Evolutionary conservation across 768 basidiomycete species (phyloP), one percentile per base, ranked within the genome.

Genomic region (Hygrophoropsis aurantiaca): DNA sequence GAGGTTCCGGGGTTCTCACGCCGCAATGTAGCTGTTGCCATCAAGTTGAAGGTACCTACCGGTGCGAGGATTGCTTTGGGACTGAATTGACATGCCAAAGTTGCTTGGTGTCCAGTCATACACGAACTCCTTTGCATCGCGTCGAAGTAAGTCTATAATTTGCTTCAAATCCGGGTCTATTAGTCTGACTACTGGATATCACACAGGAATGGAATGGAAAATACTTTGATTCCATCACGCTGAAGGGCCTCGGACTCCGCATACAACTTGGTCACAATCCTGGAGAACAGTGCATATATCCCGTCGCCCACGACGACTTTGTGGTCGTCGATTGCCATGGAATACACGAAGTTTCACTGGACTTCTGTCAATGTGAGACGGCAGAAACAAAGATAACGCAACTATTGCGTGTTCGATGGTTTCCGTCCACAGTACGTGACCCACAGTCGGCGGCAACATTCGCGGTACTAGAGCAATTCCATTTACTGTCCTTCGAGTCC

Each of bases 371-470:
- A 2, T 69, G 68, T 41, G 47, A 55, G 11, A 24, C 13, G 5
- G 46, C 61, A 55, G 21, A 50, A 11, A 71, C 27, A 6, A 30
- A 30, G 27, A 30, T 13, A 30, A 30, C 27, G 27, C 69, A 74
- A 44, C 59, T 74, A 6, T 59, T 74, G 1, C 63, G 64, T 26
- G 24, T 40, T 1, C 49, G 60, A 0, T 51, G 61, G 32, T 74
- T 56, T 27, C 71, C 71, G 0, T 57, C 66, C 0, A 69, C 69
- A 0, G 33, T 46, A 1, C 20, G 30, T 0, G 47, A 57, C 10
- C 71, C 70, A 0, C 48, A 55, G 15, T 66, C 69, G 0, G 68
- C 59, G 0, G 59, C 60, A 1, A 71, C 65, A 0, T 65, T 72
- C 39, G 34, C 45, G 1, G 52, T 62, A 3, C 58, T 72, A 0